phyloP scores from a whole-genome alignment of 2,329 filamentous ascomycete species.

The Fusarium ambrosium region DNA sequence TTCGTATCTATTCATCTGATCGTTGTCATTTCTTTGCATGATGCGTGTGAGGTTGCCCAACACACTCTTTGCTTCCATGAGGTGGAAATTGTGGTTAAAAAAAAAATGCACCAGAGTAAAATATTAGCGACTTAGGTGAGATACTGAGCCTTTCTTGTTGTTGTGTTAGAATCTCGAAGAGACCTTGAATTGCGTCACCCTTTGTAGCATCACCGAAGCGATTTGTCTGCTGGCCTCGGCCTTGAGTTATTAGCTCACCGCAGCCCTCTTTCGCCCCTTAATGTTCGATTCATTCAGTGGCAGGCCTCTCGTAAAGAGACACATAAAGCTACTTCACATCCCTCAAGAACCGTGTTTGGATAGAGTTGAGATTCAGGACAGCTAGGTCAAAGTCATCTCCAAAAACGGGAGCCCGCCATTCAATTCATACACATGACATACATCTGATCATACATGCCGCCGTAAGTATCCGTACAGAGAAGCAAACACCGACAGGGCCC shows the following conservation, averaged over 20 bases:
- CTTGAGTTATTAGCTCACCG: neutral
- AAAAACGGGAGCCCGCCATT: neutral
- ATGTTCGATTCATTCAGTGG: too few relatives aligned
- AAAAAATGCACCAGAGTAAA: neutral
- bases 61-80: neutral
- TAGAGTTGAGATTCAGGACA: too few relatives aligned
- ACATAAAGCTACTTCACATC: too few relatives aligned
- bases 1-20: slow-evolving; percentile 10
- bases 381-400: neutral
- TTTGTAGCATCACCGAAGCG: neutral
- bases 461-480: neutral
- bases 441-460: neutral
- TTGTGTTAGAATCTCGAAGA: neutral
- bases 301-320: too few relatives aligned
- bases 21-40: neutral
- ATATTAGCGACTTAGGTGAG: neutral
- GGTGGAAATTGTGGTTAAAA: neutral
- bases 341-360: too few relatives aligned
- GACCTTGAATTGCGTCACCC: neutral
- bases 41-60: neutral
- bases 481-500: neutral
- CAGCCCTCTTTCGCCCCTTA: neutral
- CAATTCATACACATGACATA: neutral
- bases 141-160: neutral
- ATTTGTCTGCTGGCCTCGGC: neutral